A percentile compares a stretch with the other conserved stretches of the same genome.
phyloP scores from a whole-genome alignment of 208 protist species.

The Histomonas meleagridis region DNA sequence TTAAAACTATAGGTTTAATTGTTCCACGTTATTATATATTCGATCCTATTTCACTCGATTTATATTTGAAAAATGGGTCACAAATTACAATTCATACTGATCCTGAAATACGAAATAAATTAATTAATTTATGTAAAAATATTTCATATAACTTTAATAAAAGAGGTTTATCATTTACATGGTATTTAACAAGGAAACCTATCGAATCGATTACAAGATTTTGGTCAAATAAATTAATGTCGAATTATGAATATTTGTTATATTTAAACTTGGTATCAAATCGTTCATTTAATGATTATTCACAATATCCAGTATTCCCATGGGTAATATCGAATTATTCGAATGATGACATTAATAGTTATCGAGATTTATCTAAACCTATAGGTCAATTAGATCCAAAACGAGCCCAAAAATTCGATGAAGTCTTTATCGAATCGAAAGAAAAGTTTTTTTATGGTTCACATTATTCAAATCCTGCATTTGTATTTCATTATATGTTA shows the following conservation, averaged over 20 bases:
- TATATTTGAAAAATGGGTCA: neutral
- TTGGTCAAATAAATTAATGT: neutral
- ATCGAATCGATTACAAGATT: neutral
- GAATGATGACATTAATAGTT: neutral
- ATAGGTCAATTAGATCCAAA: neutral
- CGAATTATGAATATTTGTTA: neutral
- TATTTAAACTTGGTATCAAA: neutral
- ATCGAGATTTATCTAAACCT: neutral
- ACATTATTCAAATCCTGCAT: neutral
- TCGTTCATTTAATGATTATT: neutral
- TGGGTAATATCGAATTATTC: neutral
- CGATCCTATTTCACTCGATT: neutral
- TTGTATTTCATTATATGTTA: neutral
- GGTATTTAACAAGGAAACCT: neutral
- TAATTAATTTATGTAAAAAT: neutral
- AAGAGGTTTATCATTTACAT: neutral
- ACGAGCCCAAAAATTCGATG: neutral
- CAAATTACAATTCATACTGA: neutral
- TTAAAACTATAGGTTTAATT: neutral
- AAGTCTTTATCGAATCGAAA: neutral
- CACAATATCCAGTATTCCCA: constrained; percentile 10
- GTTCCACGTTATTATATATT: neutral
- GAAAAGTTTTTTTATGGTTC: neutral
- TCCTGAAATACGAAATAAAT: neutral
- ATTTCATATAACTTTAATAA: neutral